These are phyloP conservation scores for Omphalotus olearius DNA, from an alignment of 1,284 basidiomycete species.

Conservation along the genomic window DNA sequence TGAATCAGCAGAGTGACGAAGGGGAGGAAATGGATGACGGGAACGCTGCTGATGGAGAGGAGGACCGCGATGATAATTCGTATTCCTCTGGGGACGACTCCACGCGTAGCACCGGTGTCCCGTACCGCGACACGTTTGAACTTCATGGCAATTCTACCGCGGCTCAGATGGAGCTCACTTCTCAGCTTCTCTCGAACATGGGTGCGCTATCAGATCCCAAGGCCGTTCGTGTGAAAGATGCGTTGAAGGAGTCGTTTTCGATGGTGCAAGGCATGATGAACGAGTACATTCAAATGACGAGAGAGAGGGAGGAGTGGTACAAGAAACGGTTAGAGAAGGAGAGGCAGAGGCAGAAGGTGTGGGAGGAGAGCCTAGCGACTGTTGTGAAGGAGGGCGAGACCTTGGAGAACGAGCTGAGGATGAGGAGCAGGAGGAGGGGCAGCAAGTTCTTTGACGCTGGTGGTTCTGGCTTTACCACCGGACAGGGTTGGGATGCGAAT, in stretches of 20 bases:
- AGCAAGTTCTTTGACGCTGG: constrained; percentile 45
- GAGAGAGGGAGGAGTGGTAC: constrained; percentile 85
- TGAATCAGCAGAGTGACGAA: not conserved
- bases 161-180: constrained; percentile 78
- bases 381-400: constrained; percentile 86
- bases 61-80: constrained; percentile 32
- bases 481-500: constrained; percentile 1
- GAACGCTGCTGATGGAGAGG: constrained; percentile 25
- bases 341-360: constrained; percentile 71
- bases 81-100: constrained; percentile 43
- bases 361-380: constrained; percentile 90
- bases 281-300: constrained; percentile 72
- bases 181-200: constrained; percentile 55
- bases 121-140: constrained; percentile 67
- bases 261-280: constrained; percentile 57
- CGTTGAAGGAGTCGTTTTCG: constrained; percentile 61
- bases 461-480: constrained; percentile 12
- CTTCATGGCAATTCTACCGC: constrained; percentile 73
- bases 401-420: constrained; percentile 78
- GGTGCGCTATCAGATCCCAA: constrained; percentile 22
- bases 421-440: constrained; percentile 50
- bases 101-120: constrained; percentile 39
- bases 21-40: constrained; percentile 19
- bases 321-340: constrained; percentile 60
- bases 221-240: constrained; percentile 47